These are phyloP conservation scores for Gnaphalium uliginosum DNA, from an alignment of 129 eudicot species.

Conservation along the genomic window DNA sequence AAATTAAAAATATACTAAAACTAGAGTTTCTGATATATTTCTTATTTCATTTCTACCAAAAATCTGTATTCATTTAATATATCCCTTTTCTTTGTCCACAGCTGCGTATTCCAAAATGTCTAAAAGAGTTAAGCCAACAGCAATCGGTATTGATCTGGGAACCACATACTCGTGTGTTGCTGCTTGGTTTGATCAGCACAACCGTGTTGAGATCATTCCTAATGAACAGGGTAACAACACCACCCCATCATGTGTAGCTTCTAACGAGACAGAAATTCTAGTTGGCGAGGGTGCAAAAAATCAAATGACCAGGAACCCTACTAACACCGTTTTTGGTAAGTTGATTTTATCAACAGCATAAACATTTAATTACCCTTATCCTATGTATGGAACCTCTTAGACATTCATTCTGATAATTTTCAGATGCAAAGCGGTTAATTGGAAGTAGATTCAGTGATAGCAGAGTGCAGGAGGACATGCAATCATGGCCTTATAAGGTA, in stretches of 20 bases:
- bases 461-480: conserved; percentile 11
- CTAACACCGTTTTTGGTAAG: conserved; percentile 26
- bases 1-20: not conserved
- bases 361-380: not conserved
- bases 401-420: not conserved
- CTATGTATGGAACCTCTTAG: not conserved
- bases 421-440: conserved; percentile 26
- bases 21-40: not conserved
- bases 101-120: conserved; percentile 19
- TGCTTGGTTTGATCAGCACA: conserved; percentile 19
- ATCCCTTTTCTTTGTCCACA: not conserved
- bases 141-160: conserved; percentile 28
- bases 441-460: conserved; percentile 30
- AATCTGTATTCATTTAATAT: not conserved
- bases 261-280: conserved; percentile 4
- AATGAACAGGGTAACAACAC: conserved; percentile 22
- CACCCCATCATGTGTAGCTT: conserved; percentile 30
- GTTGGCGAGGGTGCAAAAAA: conserved; percentile 29
- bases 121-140: not conserved
- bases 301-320: conserved; percentile 26
- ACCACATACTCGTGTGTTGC: conserved; percentile 30
- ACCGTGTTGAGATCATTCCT: conserved; percentile 29
- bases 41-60: not conserved
- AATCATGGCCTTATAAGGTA: conserved; percentile 32
- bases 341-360: not conserved